Evolutionary conservation across 2,329 filamentous ascomycete species (phyloP), one percentile per base, ranked within the genome.

Genomic region (Chaetomium globosum): DNA sequence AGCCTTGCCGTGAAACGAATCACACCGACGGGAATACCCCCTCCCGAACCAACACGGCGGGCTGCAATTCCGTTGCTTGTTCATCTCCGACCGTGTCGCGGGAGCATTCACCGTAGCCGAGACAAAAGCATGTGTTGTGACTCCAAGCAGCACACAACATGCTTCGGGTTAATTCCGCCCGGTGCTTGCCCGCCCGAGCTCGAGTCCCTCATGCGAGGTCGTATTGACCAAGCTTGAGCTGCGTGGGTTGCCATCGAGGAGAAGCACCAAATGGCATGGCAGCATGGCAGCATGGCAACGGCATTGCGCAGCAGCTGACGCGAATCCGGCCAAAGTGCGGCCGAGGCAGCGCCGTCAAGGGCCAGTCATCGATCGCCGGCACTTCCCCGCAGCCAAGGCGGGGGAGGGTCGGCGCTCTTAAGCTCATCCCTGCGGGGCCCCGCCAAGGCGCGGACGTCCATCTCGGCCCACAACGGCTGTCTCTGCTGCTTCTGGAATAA

Each of bases 281-380:
- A 58, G 26, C 26, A 49, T n/a, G 19, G 48, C 59, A 19, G 39
- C 39, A 49, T n/a, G 19, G 48, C 21, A 52, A 13, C 26, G 7
- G 48, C 39, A 58, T 51, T 21, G 53, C 31, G n/a, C n/a, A 4
- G 28, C 30, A 60, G 21, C 23, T 28, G 55, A 55, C 61, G 54
- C 59, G 54, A 33, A 30, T 43, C 21, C 28, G n/a, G 23, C 4
- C 12, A 19, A 56, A 69, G 55, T 68, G 64, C 36, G 64, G 64
- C 68, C 68, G 68, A 69, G 63, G 66, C 66, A 69, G 36, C 66
- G 66, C 68, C 68, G 67, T 26, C 43, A 36, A 46, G 21, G 43
- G 53, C 59, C 63, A 62, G 48, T 65, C 30, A 56, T 62, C 30
- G 31, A 55, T 51, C 26, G 33, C 13, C 57, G 43, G 57, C 57